Evolutionary conservation across 306 rosid species (phyloP), one percentile per base, ranked within the genome.

Genomic region (Vicia faba): DNA sequence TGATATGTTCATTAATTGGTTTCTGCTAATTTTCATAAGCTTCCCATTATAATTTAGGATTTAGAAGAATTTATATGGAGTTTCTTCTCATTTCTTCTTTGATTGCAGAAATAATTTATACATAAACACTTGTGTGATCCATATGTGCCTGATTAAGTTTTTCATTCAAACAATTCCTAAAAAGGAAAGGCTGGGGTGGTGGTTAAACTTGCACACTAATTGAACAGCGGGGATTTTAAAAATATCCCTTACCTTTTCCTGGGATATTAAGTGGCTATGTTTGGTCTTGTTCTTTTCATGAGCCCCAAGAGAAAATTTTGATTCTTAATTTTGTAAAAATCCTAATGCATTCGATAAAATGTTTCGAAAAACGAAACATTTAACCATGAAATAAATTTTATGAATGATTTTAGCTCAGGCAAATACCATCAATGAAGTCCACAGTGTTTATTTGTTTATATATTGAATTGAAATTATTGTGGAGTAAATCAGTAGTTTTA

Each of bases 381-480:
- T 60, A 53, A 53, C 45, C 57, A 12, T 53, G 25, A 35, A 60
- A 55, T 41, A 57, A 66, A 67, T 7, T 75, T 44, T 33, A 33
- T 33, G 38, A 33, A 33, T 39, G 43, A 57, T 65, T 19, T 58
- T 41, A 57, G 26, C 29, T 10, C 11, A 66, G 33, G 11, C 18
- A 8, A 66, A 35, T 44, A 66, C n/a, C 26, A n/a, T 51, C 61
- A 55, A 14, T 36, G 23, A 11, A 57, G 11, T 40, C 45, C 39
- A 68, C 44, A 31, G 61, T 40, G 19, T 64, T 61, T 23, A 39
- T 18, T 75, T 46, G 50, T 53, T 45, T 28, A 11, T 66, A 45
- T 16, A 39, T 48, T 73, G 12, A 69, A 40, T 45, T 41, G 75
- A 72, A 69, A 31, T 16, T 63, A 72, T n/a, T n/a, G n/a, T 56